phyloP scores from a whole-genome alignment of 2,329 filamentous ascomycete species.

The Penicillium sp. region DNA sequence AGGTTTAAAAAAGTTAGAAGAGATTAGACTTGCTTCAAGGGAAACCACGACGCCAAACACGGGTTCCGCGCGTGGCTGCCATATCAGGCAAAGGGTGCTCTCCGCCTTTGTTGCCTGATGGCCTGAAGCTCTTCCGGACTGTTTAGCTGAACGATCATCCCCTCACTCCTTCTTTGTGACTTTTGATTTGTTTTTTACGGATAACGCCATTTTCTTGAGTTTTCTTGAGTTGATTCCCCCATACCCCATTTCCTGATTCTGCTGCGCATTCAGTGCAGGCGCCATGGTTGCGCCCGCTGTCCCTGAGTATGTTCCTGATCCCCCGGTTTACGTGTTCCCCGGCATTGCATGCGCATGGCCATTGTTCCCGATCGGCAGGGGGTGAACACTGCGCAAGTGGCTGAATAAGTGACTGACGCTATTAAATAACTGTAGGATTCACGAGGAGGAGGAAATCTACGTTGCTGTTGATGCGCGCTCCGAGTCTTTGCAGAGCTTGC shows the following conservation, averaged over 20 bases:
- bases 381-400: conserved; percentile 5
- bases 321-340: conserved; percentile 30
- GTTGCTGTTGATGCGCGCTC: conserved; percentile 88
- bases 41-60: conserved; percentile 12
- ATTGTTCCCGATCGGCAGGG: conserved; percentile 9
- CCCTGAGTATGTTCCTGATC: conserved; percentile 62
- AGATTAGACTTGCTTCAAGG: background rate
- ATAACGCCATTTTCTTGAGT: background rate
- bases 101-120: conserved; percentile 20
- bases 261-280: conserved; percentile 28
- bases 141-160: conserved; percentile 14
- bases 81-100: conserved; percentile 19
- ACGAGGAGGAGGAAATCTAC: conserved; percentile 84
- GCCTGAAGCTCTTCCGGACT: conserved; percentile 20
- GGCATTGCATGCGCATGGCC: conserved; percentile 21
- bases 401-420: conserved; percentile 19
- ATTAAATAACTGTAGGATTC: conserved; percentile 63
- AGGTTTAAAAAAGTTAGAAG: background rate
- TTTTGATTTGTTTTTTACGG: conserved; percentile 6
- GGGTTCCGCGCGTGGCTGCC: conserved; percentile 17
- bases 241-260: conserved; percentile 1
- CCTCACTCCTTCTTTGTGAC: conserved; percentile 1
- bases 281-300: conserved; percentile 73
- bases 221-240: background rate
- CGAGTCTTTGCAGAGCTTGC: conserved; percentile 78